Percentiles rank a stretch among this genome's conserved stretches.
Evolutionary conservation across 2,329 filamentous ascomycete genomes (phyloP).

Genomic region (Westerdykella ornata): DNA sequence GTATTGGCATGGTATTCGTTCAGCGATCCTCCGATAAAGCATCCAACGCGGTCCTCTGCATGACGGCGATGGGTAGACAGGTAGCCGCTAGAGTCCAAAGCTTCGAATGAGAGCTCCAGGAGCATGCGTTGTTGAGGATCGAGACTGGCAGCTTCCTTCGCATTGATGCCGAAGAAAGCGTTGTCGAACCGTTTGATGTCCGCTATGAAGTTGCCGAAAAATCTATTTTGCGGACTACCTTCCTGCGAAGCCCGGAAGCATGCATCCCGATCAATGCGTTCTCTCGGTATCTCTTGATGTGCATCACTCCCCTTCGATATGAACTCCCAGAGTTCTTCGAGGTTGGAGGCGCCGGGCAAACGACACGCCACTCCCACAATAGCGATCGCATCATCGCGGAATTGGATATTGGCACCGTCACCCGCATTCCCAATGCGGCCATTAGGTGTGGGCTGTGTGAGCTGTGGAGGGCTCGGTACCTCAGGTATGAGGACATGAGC

Average conservation of each 20-base stretch:
- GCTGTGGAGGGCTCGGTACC: slow-evolving; percentile 1
- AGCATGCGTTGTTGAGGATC: slow-evolving; percentile 25
- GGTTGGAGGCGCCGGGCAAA: slow-evolving; percentile 7
- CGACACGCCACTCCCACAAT: slow-evolving; percentile 10
- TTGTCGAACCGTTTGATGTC: slow-evolving; percentile 33
- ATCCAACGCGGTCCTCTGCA: slow-evolving; percentile 21
- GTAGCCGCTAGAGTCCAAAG: slow-evolving; percentile 35
- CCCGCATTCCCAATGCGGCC: not conserved
- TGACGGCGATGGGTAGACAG: slow-evolving; percentile 6
- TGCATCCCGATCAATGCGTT: slow-evolving; percentile 4
- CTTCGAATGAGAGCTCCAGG: slow-evolving; percentile 31
- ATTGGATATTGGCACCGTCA: not conserved
- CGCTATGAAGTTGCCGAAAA: slow-evolving; percentile 15
- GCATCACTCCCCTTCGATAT: slow-evolving; percentile 3
- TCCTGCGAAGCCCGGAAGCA: slow-evolving; percentile 4
- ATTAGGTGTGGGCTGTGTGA: slow-evolving; percentile 3
- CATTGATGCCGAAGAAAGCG: slow-evolving; percentile 19
- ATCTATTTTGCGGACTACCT: slow-evolving; percentile 6
- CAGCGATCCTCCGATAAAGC: slow-evolving; percentile 29
- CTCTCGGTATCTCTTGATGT: slow-evolving; percentile 5
- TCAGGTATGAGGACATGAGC: slow-evolving; percentile 3
- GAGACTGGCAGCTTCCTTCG: slow-evolving; percentile 17
- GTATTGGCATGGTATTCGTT: slow-evolving; percentile 26
- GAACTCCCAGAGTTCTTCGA: slow-evolving; percentile 13
- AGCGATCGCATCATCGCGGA: slow-evolving; percentile 6